phyloP scores from a whole-genome alignment of 805 yeast species.

The Metschnikowia anglica region DNA sequence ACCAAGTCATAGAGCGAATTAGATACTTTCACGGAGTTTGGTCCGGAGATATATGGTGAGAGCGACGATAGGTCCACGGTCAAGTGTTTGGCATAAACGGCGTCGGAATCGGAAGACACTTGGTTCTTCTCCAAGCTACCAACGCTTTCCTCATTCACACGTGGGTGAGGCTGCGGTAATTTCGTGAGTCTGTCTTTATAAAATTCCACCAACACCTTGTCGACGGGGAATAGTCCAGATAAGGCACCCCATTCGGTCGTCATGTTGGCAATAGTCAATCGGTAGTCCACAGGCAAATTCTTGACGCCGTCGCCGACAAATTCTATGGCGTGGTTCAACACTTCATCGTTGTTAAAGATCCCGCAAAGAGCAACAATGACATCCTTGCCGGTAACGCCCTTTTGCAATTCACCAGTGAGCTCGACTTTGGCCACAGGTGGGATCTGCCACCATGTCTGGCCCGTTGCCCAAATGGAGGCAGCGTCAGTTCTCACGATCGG shows the following conservation, averaged over 20 bases:
- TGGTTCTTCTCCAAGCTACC: constrained; percentile 47
- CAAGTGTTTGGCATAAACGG: constrained; percentile 85
- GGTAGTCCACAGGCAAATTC: constrained; percentile 61
- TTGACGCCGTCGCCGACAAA: constrained; percentile 81
- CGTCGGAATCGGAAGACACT: constrained; percentile 64
- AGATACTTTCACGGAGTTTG: constrained; percentile 93
- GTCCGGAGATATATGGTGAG: constrained; percentile 91
- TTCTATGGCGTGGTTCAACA: constrained; percentile 89
- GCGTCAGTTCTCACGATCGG: constrained; percentile 99
- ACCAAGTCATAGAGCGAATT: constrained; percentile 75
- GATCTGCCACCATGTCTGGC: constrained; percentile 99
- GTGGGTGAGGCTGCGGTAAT: constrained; percentile 75
- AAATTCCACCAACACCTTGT: constrained; percentile 71
- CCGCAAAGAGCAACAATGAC: constrained; percentile 97
- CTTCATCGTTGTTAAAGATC: constrained; percentile 86
- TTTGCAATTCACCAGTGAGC: constrained; percentile 74
- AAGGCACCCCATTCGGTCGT: constrained; percentile 53
- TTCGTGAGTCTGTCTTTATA: constrained; percentile 61
- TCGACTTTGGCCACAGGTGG: constrained; percentile 98
- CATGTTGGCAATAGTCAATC: constrained; percentile 25
- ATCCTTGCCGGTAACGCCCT: constrained; percentile 93
- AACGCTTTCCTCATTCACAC: constrained; percentile 67
- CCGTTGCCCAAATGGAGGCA: constrained; percentile 99
- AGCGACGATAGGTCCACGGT: constrained; percentile 75
- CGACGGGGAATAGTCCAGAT: constrained; percentile 97